Conservation (phyloP, 106 monocot species). For the Dendrobium chrysotoxum region DNA sequence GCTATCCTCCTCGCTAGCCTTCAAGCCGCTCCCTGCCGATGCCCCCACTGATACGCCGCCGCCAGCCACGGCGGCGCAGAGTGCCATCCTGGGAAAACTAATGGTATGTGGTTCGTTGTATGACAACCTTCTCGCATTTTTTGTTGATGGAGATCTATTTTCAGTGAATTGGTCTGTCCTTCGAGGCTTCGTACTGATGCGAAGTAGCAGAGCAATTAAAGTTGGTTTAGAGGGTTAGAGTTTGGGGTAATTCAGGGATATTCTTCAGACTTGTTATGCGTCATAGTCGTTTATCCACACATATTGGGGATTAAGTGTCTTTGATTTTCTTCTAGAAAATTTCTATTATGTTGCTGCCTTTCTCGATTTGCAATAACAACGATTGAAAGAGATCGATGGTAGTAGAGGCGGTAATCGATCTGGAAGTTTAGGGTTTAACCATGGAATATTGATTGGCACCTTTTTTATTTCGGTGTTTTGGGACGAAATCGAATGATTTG, state of each 20-base stretch:
- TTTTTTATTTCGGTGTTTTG: too few species aligned
- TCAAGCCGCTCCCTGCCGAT: conserved; percentile 34
- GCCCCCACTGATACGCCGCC: conserved; percentile 25
- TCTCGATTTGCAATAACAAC: too few species aligned
- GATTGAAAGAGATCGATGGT: too few species aligned
- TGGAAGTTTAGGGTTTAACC: too few species aligned
- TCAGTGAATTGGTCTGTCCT: background rate
- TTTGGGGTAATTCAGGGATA: background rate
- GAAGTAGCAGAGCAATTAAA: background rate
- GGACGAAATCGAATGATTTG: too few species aligned
- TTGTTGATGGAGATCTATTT: background rate
- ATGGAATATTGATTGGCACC: too few species aligned
- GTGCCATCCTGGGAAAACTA: conserved; percentile 19
- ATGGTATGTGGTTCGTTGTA: conserved; percentile 18
- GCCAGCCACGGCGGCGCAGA: conserved; percentile 3
- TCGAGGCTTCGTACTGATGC: background rate
- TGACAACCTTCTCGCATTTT: background rate
- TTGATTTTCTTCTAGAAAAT: too few species aligned
- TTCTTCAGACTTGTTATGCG: too few species aligned
- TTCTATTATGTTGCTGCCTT: too few species aligned
- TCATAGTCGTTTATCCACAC: too few species aligned
- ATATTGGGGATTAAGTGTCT: too few species aligned
- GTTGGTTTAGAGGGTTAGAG: background rate
- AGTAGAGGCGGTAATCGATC: too few species aligned
- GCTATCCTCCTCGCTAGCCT: conserved; percentile 27